Conservation (phyloP, 345 rosid genomes). For the Carallia brachiata region DNA sequence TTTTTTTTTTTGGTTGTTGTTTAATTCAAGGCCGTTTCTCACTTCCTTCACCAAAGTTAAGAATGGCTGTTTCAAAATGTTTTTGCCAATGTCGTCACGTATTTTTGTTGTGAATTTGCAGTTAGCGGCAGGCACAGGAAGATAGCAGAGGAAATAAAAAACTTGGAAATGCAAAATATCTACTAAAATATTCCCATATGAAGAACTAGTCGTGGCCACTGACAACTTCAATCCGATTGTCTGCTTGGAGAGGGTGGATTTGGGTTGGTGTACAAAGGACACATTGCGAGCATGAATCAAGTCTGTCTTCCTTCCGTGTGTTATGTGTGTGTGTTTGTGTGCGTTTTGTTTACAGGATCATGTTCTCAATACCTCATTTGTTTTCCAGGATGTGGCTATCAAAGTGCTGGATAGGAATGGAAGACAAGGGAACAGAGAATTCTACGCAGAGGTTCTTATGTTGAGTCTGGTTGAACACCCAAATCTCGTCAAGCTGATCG, state of each 20-base stretch:
- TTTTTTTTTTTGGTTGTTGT: too few relatives aligned
- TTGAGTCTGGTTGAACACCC: constrained; percentile 55
- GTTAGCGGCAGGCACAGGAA: constrained; percentile 47
- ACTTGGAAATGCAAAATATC: constrained; percentile 39
- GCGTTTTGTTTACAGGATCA: too few relatives aligned
- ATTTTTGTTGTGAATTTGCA: constrained; percentile 13
- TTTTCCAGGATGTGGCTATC: constrained; percentile 59
- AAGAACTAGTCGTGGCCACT: constrained; percentile 54
- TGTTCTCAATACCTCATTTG: background rate
- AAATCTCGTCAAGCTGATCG: constrained; percentile 62
- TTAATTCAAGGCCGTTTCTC: background rate
- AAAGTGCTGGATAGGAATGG: constrained; percentile 64
- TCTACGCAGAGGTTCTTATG: constrained; percentile 59
- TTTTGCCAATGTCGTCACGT: background rate
- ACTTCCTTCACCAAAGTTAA: background rate
- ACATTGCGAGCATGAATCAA: constrained; percentile 29
- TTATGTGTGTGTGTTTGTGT: too few relatives aligned
- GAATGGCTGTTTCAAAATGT: background rate
- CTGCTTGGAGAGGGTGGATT: constrained; percentile 72
- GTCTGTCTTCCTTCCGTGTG: background rate
- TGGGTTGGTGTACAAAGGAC: constrained; percentile 64
- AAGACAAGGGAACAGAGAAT: constrained; percentile 64
- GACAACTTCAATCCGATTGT: constrained; percentile 43
- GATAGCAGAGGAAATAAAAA: constrained; percentile 49
- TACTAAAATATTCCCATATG: constrained; percentile 39